A percentile compares a stretch with the other conserved stretches of the same genome.
phyloP scores from a whole-genome alignment of 768 basidiomycete species.

The Trametes maxima region DNA sequence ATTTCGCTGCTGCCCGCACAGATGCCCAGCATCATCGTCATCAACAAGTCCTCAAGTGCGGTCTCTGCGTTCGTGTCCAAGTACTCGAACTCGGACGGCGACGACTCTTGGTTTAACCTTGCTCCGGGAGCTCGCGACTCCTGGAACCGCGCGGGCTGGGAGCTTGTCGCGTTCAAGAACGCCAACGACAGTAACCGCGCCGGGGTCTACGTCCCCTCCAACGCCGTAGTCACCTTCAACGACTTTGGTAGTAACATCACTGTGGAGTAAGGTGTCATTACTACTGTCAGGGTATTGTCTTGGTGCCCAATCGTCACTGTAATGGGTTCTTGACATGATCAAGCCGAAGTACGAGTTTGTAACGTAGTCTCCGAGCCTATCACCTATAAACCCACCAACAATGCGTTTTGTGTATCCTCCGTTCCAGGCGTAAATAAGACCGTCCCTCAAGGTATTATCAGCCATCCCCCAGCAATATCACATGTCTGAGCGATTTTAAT shows the following conservation, averaged over 20 bases:
- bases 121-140: neutral
- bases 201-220: neutral
- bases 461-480: too few relatives aligned
- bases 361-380: too few relatives aligned
- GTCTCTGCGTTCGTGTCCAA: conserved; percentile 5
- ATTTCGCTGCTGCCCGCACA: neutral
- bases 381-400: too few relatives aligned
- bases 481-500: too few relatives aligned
- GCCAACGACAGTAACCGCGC: neutral
- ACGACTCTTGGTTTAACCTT: conserved; percentile 2
- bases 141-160: conserved; percentile 9
- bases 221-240: neutral
- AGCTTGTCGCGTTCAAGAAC: conserved; percentile 1
- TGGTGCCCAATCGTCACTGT: too few relatives aligned
- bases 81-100: neutral
- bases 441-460: too few relatives aligned
- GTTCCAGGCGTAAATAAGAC: too few relatives aligned
- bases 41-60: neutral
- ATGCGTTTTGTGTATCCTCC: too few relatives aligned
- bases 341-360: too few relatives aligned
- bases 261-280: neutral
- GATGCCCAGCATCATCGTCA: conserved; percentile 10
- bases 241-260: neutral
- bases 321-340: too few relatives aligned
- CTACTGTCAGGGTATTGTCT: too few relatives aligned